Percentiles rank a stretch among this genome's conserved stretches.
phyloP scores from a whole-genome alignment of 2,329 filamentous ascomycete species.

The Aspergillus chevalieri region DNA sequence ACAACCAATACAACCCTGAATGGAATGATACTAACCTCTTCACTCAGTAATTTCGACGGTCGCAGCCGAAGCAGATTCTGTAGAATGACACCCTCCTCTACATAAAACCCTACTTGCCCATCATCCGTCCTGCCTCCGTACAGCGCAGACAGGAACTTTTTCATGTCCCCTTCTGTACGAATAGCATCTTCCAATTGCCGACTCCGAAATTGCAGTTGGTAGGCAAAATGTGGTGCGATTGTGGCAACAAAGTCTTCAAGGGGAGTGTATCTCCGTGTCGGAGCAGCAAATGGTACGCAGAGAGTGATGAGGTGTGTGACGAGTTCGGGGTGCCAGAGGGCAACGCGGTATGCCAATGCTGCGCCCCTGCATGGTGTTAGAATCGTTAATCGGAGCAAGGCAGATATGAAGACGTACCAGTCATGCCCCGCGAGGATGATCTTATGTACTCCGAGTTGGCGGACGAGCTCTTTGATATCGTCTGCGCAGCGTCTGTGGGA shows the following conservation, averaged over 20 bases:
- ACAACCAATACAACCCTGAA: neutral
- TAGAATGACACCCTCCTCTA: slow-evolving; percentile 57
- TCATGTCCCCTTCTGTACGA: slow-evolving; percentile 56
- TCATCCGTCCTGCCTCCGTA: slow-evolving; percentile 60
- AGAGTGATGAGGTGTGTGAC: slow-evolving; percentile 70
- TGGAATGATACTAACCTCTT: slow-evolving; percentile 44
- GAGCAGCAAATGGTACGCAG: slow-evolving; percentile 67
- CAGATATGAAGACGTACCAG: slow-evolving; percentile 46
- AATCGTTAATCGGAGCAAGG: neutral
- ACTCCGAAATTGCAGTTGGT: slow-evolving; percentile 74
- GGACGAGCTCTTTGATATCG: slow-evolving; percentile 68
- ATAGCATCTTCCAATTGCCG: slow-evolving; percentile 58
- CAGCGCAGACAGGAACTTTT: slow-evolving; percentile 63
- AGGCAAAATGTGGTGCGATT: slow-evolving; percentile 63
- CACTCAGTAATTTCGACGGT: slow-evolving; percentile 54
- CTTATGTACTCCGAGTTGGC: slow-evolving; percentile 47
- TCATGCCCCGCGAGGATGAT: slow-evolving; percentile 89
- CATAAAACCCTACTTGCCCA: slow-evolving; percentile 54
- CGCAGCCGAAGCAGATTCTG: slow-evolving; percentile 56
- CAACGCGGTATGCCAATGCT: slow-evolving; percentile 65
- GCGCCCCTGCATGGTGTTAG: slow-evolving; percentile 55
- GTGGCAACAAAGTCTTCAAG: slow-evolving; percentile 55
- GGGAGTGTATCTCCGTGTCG: slow-evolving; percentile 48
- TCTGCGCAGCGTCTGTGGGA: slow-evolving; percentile 64
- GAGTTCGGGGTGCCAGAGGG: slow-evolving; percentile 66